Percentiles rank a stretch among this genome's conserved stretches.
phyloP scores from a whole-genome alignment of 352 stramenopile genomes.

The Pythium apleroticum region DNA sequence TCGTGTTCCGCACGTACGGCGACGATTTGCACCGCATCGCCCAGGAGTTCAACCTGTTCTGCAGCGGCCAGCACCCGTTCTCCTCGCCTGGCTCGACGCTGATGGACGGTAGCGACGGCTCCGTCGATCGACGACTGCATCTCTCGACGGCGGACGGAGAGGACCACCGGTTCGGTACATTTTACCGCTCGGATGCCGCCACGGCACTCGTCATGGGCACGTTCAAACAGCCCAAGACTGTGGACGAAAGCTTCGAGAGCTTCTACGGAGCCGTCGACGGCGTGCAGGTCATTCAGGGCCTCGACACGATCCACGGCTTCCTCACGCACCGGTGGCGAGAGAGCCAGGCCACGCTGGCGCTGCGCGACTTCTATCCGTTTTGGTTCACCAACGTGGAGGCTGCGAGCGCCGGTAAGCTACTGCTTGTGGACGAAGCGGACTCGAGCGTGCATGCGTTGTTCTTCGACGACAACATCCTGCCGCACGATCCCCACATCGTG shows the following conservation, averaged over 20 bases:
- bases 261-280: conserved; percentile 40
- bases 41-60: conserved; percentile 80
- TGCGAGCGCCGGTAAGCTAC: conserved; percentile 53
- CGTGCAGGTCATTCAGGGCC: conserved; percentile 34
- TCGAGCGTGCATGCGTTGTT: conserved; percentile 50
- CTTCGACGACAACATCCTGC: conserved; percentile 83
- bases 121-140: conserved; percentile 52
- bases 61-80: conserved; percentile 58
- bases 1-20: conserved; percentile 79
- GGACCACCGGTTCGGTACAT: conserved; percentile 59
- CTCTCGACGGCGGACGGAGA: conserved; percentile 9
- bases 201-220: conserved; percentile 73
- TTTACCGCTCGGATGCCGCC: conserved; percentile 46
- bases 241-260: conserved; percentile 17
- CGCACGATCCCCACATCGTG: conserved; percentile 69
- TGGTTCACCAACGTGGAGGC: conserved; percentile 64
- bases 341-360: conserved; percentile 56
- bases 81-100: conserved; percentile 36
- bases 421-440: conserved; percentile 44
- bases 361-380: conserved; percentile 77
- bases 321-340: conserved; percentile 48
- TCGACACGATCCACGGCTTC: conserved; percentile 53
- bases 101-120: conserved; percentile 61
- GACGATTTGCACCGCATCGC: conserved; percentile 68
- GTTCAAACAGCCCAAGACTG: conserved; percentile 52